Evolutionary conservation across 1,284 basidiomycete genomes (phyloP).

Genomic region (Microbotryum violaceum): DNA sequence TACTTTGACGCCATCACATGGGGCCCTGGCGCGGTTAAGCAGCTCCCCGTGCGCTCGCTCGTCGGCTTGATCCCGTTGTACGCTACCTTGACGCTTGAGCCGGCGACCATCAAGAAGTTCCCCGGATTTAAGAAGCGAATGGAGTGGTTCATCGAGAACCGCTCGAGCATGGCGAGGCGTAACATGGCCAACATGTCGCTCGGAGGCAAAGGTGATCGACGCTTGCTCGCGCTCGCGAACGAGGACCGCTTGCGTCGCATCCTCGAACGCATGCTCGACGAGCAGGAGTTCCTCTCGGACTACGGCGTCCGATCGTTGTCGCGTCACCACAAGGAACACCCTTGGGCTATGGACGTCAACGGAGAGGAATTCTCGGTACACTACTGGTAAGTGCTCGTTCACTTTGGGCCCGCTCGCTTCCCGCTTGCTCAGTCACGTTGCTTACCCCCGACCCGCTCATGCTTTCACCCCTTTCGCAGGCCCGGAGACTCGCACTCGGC

Average conservation of each 20-base stretch:
- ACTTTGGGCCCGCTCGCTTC: no score
- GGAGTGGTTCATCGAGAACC: slow-evolving; percentile 96
- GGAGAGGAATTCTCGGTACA: slow-evolving; percentile 84
- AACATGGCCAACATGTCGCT: slow-evolving; percentile 96
- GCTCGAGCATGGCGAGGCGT: slow-evolving; percentile 72
- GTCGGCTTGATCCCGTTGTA: slow-evolving; percentile 94
- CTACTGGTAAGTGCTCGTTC: slow-evolving; percentile 58
- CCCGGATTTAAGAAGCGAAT: slow-evolving; percentile 96
- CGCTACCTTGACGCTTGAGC: slow-evolving; percentile 88
- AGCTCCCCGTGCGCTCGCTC: slow-evolving; percentile 83
- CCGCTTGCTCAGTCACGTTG: no score
- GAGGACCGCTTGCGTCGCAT: slow-evolving; percentile 84
- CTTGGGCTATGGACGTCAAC: slow-evolving; percentile 90
- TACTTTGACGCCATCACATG: slow-evolving; percentile 75
- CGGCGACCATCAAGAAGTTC: slow-evolving; percentile 75
- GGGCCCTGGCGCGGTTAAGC: slow-evolving; percentile 50
- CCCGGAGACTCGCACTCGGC: slow-evolving; percentile 92
- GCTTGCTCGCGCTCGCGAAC: slow-evolving; percentile 78
- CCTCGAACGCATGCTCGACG: slow-evolving; percentile 92
- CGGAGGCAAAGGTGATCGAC: slow-evolving; percentile 73
- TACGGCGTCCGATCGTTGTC: slow-evolving; percentile 93
- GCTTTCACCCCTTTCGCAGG: no score
- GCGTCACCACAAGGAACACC: slow-evolving; percentile 79
- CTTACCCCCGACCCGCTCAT: no score
- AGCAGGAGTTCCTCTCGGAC: slow-evolving; percentile 89